Percentiles rank a stretch among this genome's conserved stretches.
phyloP scores from a whole-genome alignment of 2,329 filamentous ascomycete species.

The Aspergillus persii region DNA sequence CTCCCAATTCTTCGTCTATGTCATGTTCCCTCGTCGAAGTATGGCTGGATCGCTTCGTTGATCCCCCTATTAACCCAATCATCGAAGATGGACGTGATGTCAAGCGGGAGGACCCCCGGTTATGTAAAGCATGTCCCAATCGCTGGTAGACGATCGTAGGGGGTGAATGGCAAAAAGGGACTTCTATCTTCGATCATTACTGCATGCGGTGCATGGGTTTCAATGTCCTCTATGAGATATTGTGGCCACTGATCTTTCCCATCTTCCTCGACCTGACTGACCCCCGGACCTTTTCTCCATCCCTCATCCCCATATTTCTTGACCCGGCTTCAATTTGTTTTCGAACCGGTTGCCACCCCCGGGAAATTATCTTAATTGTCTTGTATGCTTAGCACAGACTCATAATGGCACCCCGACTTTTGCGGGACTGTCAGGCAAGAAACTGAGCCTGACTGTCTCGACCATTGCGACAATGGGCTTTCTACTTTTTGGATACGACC shows the following conservation, averaged over 20 bases:
- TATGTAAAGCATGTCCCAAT: background rate
- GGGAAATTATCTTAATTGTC: background rate
- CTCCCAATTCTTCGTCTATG: background rate
- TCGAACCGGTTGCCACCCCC: background rate
- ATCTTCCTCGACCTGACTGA: background rate
- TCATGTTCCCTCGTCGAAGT: background rate
- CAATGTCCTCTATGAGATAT: background rate
- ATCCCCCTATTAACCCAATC: background rate
- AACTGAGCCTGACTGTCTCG: constrained; percentile 57
- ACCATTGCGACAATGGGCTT: constrained; percentile 63
- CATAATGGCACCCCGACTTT: constrained; percentile 52
- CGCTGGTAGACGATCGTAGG: background rate
- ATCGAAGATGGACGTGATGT: background rate
- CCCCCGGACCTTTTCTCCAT: background rate
- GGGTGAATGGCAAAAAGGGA: background rate
- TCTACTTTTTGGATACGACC: constrained; percentile 59
- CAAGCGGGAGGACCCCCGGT: background rate
- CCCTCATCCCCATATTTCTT: background rate
- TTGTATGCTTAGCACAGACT: background rate
- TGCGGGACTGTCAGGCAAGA: constrained; percentile 59
- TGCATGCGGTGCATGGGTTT: background rate
- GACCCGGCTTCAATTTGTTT: background rate
- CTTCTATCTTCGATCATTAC: background rate
- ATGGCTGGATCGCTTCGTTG: background rate
- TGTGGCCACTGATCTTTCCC: background rate